phyloP scores from a whole-genome alignment of 192 early-diverging fungal species.

The Podila epicladia region DNA sequence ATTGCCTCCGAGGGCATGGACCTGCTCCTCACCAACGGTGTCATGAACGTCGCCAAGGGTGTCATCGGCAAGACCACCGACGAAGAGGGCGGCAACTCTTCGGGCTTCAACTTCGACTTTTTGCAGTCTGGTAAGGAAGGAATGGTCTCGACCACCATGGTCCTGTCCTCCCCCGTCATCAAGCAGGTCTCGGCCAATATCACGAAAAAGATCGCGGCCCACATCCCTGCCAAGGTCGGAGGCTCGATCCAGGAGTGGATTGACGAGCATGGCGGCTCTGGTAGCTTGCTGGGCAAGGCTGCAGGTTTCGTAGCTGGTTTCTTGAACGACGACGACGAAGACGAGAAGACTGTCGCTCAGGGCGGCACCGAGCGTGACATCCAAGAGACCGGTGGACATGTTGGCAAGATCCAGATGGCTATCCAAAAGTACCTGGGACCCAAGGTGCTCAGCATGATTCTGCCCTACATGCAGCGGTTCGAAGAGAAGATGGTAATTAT shows the following conservation, averaged over 20 bases:
- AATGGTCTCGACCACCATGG: slow-evolving; percentile 40
- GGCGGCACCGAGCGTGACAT: slow-evolving; percentile 16
- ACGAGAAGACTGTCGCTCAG: slow-evolving; percentile 13
- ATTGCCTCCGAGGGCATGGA: slow-evolving; percentile 49
- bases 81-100: slow-evolving; percentile 13
- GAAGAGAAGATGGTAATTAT: slow-evolving; percentile 43
- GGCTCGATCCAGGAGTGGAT: slow-evolving; percentile 33
- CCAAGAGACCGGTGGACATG: slow-evolving; percentile 10
- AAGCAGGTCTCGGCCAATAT: slow-evolving; percentile 46
- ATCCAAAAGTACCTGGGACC: slow-evolving; percentile 36
- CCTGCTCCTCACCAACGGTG: slow-evolving; percentile 41
- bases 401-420: slow-evolving; percentile 18
- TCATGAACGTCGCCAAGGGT: slow-evolving; percentile 41
- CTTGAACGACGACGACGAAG: slow-evolving; percentile 13
- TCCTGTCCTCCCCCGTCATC: slow-evolving; percentile 31
- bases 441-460: slow-evolving; percentile 35
- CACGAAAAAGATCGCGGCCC: slow-evolving; percentile 33
- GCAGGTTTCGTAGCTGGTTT: slow-evolving; percentile 37
- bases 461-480: slow-evolving; percentile 37
- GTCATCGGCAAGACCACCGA: slow-evolving; percentile 15
- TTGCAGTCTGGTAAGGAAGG: slow-evolving; percentile 37
- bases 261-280: slow-evolving; percentile 35
- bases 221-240: slow-evolving; percentile 30
- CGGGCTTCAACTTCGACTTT: slow-evolving; percentile 46
- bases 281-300: slow-evolving; percentile 19